Base-by-base conservation (phyloP, 116 monocot genomes). In the Dioscorea cayenensis region DNA sequence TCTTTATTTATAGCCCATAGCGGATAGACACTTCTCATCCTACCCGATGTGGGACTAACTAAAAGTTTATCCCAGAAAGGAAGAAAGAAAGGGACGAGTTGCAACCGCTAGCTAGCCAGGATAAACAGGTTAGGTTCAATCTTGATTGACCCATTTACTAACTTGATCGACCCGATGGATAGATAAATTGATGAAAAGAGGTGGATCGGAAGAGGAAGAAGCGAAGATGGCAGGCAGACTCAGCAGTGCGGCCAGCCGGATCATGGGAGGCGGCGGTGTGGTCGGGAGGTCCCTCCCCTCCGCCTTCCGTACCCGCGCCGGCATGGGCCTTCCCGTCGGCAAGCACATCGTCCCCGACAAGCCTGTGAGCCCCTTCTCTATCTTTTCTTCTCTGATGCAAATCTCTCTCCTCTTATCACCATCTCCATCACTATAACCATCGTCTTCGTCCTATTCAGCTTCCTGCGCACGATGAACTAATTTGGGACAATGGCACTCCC, bases 311-410 rank as follows among this genome's bases (percentile, higher is more conserved):
- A 65, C 80, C 60, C 88, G 96, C 73, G 63, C 96, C 68, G 96
- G 96, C 59, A 86, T 96, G 96, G 96, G 92, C 50, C 90, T 88
- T 35, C 93, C 96, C 59, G 90, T 86, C 77, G 96, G 96, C 74
- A 79, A 69, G 49, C 96, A 92, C 83, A 86, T 90, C 74, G 86
- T 92, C 70, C 93, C 93, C 73, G 83, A 90, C 73, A 88, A 86
- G 25, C 84, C 90, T n/a, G 95, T 95, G 83, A 71, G 18, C 20
- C 16, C 16, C 51, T 64, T n/a, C 51, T 32, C 50, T 32, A 32
- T 29, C 25, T 77, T 67, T 52, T 20, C 6, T 8, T 72, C 27
- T 80, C 58, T 80, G 52, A 64, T 20, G 60, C 62, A 3, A 32
- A 18, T 65, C 51, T 29, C 51, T 29, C 18, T 0, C 63, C 37